These are phyloP conservation scores for Cyclotella choctawhatcheeana DNA, from an alignment of 108 stramenopile species.

Conservation along the genomic window DNA sequence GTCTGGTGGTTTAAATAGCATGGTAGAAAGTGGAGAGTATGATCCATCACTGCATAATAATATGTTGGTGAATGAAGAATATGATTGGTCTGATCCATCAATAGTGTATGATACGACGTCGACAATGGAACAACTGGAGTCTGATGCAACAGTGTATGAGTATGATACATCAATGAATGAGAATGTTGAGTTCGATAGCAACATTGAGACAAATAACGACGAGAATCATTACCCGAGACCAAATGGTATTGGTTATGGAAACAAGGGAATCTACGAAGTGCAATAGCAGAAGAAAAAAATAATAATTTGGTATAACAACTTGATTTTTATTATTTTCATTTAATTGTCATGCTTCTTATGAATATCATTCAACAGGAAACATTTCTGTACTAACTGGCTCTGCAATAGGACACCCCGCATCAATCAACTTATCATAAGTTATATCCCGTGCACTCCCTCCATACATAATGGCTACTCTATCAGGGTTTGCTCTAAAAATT, in stretches of 20 bases:
- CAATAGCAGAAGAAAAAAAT: no score
- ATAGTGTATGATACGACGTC: no score
- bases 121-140: no score
- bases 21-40: background rate
- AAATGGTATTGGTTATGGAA: background rate
- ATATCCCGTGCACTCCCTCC: conserved; percentile 9
- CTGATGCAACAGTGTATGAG: background rate
- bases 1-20: background rate
- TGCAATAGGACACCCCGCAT: conserved; percentile 22
- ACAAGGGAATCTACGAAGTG: background rate
- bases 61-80: no score
- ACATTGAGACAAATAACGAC: background rate
- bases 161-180: background rate
- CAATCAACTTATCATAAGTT: conserved; percentile 1
- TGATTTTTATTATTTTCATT: no score
- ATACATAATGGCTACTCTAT: conserved; percentile 16
- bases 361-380: no score
- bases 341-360: no score
- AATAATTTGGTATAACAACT: no score
- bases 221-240: background rate
- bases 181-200: background rate
- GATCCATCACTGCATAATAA: background rate
- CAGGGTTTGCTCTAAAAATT: conserved; percentile 16
- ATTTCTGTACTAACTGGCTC: conserved; percentile 10
- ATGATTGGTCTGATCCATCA: no score